Percentiles rank a stretch among this genome's conserved stretches.
phyloP scores from a whole-genome alignment of 2,329 filamentous ascomycete species.

The Curvularia eragrostidis region DNA sequence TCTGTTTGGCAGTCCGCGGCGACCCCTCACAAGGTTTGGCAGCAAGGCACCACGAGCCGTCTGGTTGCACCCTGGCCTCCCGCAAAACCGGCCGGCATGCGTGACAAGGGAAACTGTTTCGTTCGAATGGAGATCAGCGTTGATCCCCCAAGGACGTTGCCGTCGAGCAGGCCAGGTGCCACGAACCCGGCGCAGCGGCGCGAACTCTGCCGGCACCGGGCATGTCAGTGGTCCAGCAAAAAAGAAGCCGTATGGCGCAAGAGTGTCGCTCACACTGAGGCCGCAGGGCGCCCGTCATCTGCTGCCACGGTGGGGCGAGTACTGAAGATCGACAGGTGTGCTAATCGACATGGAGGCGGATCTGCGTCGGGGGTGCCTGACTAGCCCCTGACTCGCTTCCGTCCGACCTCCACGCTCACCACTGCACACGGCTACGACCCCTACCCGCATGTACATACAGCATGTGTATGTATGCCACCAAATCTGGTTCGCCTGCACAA shows the following conservation, averaged over 20 bases:
- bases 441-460: slow-evolving; percentile 24
- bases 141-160: slow-evolving; percentile 1
- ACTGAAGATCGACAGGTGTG: slow-evolving; percentile 20
- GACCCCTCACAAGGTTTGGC: slow-evolving; percentile 11
- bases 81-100: slow-evolving; percentile 4
- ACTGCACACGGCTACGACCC: slow-evolving; percentile 27
- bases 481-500: slow-evolving; percentile 31
- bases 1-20: slow-evolving; percentile 11
- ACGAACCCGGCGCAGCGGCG: slow-evolving; percentile 7
- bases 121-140: slow-evolving; percentile 5
- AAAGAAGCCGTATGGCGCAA: slow-evolving; percentile 3
- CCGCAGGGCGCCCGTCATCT: slow-evolving; percentile 17
- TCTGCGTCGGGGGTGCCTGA: slow-evolving; percentile 34
- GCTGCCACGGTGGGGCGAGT: slow-evolving; percentile 27
- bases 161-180: slow-evolving; percentile 8
- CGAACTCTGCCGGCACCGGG: background rate
- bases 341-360: slow-evolving; percentile 29
- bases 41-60: slow-evolving; percentile 14
- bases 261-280: slow-evolving; percentile 1
- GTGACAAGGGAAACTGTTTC: slow-evolving; percentile 7
- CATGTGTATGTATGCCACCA: slow-evolving; percentile 12
- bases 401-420: slow-evolving; percentile 17
- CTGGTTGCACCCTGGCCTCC: slow-evolving; percentile 4
- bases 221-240: slow-evolving; percentile 3
- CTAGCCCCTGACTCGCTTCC: slow-evolving; percentile 27